These are phyloP conservation scores for Hanseniaspora meyeri DNA, from an alignment of 805 yeast species.

Conservation along the genomic window DNA sequence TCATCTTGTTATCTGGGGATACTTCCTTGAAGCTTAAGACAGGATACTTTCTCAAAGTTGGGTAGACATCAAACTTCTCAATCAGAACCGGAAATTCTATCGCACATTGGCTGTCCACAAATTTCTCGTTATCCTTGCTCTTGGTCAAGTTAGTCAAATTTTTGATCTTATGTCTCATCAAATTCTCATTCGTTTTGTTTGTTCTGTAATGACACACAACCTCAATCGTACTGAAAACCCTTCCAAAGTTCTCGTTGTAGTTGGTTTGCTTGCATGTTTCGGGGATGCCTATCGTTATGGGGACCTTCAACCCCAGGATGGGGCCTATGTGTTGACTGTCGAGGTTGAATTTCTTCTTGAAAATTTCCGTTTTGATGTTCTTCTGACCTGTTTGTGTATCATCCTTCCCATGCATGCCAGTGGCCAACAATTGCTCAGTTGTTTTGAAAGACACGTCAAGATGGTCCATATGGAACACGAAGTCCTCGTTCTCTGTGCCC, in stretches of 20 bases:
- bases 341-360: slow-evolving; percentile 18
- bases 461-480: slow-evolving; percentile 35
- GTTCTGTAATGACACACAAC: slow-evolving; percentile 11
- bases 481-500: slow-evolving; percentile 28
- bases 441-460: slow-evolving; percentile 41
- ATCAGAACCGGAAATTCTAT: slow-evolving; percentile 40
- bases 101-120: slow-evolving; percentile 1
- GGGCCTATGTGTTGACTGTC: slow-evolving; percentile 27
- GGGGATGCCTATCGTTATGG: slow-evolving; percentile 45
- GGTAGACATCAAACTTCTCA: slow-evolving; percentile 45
- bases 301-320: slow-evolving; percentile 44
- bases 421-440: slow-evolving; percentile 33
- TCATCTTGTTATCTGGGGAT: slow-evolving; percentile 39
- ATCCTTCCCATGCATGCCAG: slow-evolving; percentile 16
- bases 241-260: slow-evolving; percentile 35
- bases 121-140: slow-evolving; percentile 21
- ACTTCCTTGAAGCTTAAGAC: slow-evolving; percentile 34
- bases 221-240: slow-evolving; percentile 36
- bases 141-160: slow-evolving; percentile 13
- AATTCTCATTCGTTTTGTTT: slow-evolving; percentile 20
- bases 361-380: slow-evolving; percentile 16
- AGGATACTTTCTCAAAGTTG: slow-evolving; percentile 44
- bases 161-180: slow-evolving; percentile 14
- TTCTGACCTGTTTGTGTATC: slow-evolving; percentile 15
- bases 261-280: slow-evolving; percentile 44